Evolutionary conservation across 139 green algal species (phyloP), one percentile per base, ranked within the genome.

Genomic region (Gonium pectorale): DNA sequence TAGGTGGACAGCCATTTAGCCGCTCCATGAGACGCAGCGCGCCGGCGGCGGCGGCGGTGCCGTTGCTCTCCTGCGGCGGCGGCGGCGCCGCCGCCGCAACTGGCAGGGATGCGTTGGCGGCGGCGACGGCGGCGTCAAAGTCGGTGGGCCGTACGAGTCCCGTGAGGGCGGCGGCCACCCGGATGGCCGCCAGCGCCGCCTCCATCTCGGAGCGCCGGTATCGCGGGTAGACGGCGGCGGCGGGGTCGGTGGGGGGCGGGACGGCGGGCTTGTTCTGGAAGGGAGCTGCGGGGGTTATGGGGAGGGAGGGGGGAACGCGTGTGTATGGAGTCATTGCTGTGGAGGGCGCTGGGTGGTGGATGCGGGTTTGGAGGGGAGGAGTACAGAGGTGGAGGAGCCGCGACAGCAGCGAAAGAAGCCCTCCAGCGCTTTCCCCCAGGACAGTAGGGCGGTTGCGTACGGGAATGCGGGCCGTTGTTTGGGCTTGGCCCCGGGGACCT

Each of bases 261-360:
- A 83, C 3, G 22, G 77, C 77, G 31, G 49, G 49, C n/a, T 83
- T 83, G 75, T 72, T 83, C 60, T 83, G 75, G 60, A 83, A 73
- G 29, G 75, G 75, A 24, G 35, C 74, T 81, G 74, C n/a, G n/a
- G n/a, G n/a, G n/a, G n/a, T n/a, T 31, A 22, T 24, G 15, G n/a
- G n/a, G 33, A 49, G 31, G 35, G 15, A 19, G 37, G 37, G 11
- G 3, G 37, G 66, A 51, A 72, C 9, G 37, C 19, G 35, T 29
- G n/a, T 29, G 62, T 40, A 41, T n/a, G n/a, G n/a, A n/a, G n/a
- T n/a, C n/a, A n/a, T n/a, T n/a, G n/a, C n/a, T n/a, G n/a, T n/a
- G n/a, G n/a, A n/a, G n/a, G n/a, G n/a, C n/a, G n/a, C n/a, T n/a
- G n/a, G n/a, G n/a, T n/a, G n/a, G n/a, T n/a, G n/a, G n/a, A n/a